Evolutionary conservation across 2,329 filamentous ascomycete species (phyloP).

Genomic region (Tolypocladium amazonense): DNA sequence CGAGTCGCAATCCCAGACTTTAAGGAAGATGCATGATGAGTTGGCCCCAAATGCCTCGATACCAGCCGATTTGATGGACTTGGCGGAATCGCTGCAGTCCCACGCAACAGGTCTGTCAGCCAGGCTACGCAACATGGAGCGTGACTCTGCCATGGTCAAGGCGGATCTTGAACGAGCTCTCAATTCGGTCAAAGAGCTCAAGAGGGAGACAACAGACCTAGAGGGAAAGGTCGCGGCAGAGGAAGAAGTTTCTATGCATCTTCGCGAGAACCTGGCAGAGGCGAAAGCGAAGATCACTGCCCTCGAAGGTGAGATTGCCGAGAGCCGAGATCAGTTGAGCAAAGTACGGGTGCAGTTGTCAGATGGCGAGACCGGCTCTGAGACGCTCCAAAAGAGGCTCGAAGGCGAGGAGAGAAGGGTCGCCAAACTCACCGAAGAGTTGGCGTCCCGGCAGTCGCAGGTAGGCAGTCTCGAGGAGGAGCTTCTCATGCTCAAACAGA

Average conservation of each 20-base stretch:
- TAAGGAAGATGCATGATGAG: slow-evolving; percentile 49
- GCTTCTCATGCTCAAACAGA: slow-evolving; percentile 56
- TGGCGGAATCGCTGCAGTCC: slow-evolving; percentile 50
- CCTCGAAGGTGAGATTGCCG: slow-evolving; percentile 46
- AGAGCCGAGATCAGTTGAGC: slow-evolving; percentile 59
- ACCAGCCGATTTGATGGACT: slow-evolving; percentile 44
- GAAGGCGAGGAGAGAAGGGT: slow-evolving; percentile 67
- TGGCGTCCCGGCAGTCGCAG: slow-evolving; percentile 67
- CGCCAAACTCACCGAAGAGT: slow-evolving; percentile 54
- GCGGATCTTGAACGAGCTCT: slow-evolving; percentile 54
- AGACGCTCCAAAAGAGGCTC: slow-evolving; percentile 63
- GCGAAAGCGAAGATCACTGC: slow-evolving; percentile 43
- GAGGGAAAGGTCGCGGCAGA: slow-evolving; percentile 41
- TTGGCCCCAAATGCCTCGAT: slow-evolving; percentile 41
- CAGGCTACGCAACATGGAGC: slow-evolving; percentile 50
- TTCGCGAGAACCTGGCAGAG: slow-evolving; percentile 42
- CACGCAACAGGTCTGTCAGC: slow-evolving; percentile 47
- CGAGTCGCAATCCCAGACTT: slow-evolving; percentile 38
- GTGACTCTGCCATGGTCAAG: slow-evolving; percentile 47
- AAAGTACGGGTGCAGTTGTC: slow-evolving; percentile 61
- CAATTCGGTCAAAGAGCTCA: slow-evolving; percentile 41
- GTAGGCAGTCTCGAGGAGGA: slow-evolving; percentile 69
- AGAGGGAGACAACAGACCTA: slow-evolving; percentile 43
- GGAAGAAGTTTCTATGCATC: slow-evolving; percentile 38
- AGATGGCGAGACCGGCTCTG: slow-evolving; percentile 75